Percentiles rank a stretch among this genome's conserved stretches.
phyloP scores from a whole-genome alignment of 2,329 filamentous ascomycete genomes.

The Hypoxylon sp. region DNA sequence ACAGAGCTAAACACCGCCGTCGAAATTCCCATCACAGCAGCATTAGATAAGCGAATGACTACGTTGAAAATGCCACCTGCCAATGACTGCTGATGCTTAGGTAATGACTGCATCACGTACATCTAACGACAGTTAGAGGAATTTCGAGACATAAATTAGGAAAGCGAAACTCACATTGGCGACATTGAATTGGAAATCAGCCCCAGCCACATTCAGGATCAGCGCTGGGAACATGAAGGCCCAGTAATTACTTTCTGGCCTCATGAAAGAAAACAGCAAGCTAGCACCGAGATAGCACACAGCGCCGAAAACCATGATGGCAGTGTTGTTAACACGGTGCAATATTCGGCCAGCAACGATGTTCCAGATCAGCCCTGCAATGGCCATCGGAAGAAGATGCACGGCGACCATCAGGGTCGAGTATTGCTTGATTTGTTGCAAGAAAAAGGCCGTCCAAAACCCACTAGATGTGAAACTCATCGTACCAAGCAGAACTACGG shows the following conservation, averaged over 20 bases:
- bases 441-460: constrained; percentile 76
- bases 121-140: constrained; percentile 61
- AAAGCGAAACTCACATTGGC: constrained; percentile 67
- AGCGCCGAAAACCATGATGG: constrained; percentile 67
- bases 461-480: constrained; percentile 72
- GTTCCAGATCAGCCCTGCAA: constrained; percentile 75
- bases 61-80: constrained; percentile 79
- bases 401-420: constrained; percentile 72
- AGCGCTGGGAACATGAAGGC: constrained; percentile 74
- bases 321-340: constrained; percentile 74
- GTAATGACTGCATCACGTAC: constrained; percentile 78
- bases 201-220: constrained; percentile 73
- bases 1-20: constrained; percentile 72
- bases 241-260: constrained; percentile 72
- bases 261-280: constrained; percentile 71
- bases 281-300: constrained; percentile 58
- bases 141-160: neutral
- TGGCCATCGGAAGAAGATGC: constrained; percentile 75
- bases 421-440: constrained; percentile 70
- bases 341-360: constrained; percentile 73
- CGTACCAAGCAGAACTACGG: constrained; percentile 71
- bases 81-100: constrained; percentile 73
- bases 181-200: constrained; percentile 79
- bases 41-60: constrained; percentile 71
- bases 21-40: constrained; percentile 72